Conservation (phyloP, 2,329 filamentous ascomycete genomes). For the Metarhizium humberi region DNA sequence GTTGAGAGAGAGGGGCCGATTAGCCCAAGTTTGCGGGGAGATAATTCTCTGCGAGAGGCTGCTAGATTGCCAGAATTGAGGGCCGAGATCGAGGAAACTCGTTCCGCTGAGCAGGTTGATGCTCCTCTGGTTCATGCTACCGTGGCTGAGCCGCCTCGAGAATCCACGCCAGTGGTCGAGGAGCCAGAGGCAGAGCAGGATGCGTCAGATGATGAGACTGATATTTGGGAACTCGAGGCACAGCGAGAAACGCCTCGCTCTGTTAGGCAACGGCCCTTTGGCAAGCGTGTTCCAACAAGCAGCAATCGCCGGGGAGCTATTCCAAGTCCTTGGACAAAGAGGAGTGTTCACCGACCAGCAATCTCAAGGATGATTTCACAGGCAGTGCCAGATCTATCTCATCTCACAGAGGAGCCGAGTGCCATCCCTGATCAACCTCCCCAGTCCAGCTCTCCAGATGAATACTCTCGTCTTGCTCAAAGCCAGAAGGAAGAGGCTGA, state of each 20-base stretch:
- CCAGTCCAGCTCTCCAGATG: slow-evolving; percentile 22
- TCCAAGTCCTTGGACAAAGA: slow-evolving; percentile 31
- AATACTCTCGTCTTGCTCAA: slow-evolving; percentile 35
- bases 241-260: slow-evolving; percentile 32
- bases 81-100: background rate
- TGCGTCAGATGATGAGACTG: slow-evolving; percentile 30
- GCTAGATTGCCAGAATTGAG: slow-evolving; percentile 9
- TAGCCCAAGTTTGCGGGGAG: slow-evolving; percentile 24
- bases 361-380: slow-evolving; percentile 4
- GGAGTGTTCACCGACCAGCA: slow-evolving; percentile 8
- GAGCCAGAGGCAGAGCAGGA: slow-evolving; percentile 10
- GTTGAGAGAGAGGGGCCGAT: slow-evolving; percentile 27
- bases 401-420: slow-evolving; percentile 4
- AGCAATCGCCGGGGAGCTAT: slow-evolving; percentile 15
- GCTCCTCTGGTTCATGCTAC: background rate
- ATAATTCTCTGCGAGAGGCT: slow-evolving; percentile 23
- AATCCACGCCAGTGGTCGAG: background rate
- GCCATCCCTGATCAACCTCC: slow-evolving; percentile 5
- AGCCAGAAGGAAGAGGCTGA: slow-evolving; percentile 10
- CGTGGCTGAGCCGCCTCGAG: slow-evolving; percentile 8
- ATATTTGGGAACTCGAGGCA: slow-evolving; percentile 51
- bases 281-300: slow-evolving; percentile 13
- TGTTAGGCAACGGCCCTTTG: slow-evolving; percentile 20
- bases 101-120: slow-evolving; percentile 9
- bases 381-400: slow-evolving; percentile 8